Evolutionary conservation across 2,329 filamentous ascomycete genomes (phyloP).

Genomic region (Beauveria medogensis): DNA sequence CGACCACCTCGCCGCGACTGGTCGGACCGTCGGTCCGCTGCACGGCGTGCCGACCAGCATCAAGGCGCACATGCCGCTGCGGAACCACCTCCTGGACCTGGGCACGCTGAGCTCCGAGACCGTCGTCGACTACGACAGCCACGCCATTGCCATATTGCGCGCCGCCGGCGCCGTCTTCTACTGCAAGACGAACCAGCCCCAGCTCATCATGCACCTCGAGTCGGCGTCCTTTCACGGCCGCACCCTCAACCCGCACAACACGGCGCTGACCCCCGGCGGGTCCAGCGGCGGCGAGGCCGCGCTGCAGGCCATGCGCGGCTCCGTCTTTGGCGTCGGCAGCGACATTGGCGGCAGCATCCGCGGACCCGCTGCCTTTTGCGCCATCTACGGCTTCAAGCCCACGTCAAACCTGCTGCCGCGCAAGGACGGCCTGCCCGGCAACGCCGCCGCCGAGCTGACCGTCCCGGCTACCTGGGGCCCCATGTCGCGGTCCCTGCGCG

Average conservation of each 20-base stretch:
- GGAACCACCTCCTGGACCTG: constrained; percentile 37
- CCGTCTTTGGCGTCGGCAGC: constrained; percentile 29
- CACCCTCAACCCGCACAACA: constrained; percentile 53
- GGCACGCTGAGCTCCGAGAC: constrained; percentile 45
- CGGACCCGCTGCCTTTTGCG: constrained; percentile 3
- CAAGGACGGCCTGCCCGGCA: background rate
- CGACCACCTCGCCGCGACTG: constrained; percentile 27
- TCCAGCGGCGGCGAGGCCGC: constrained; percentile 48
- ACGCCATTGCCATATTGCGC: constrained; percentile 48
- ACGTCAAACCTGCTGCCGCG: background rate
- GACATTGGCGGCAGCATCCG: constrained; percentile 30
- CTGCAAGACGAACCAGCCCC: constrained; percentile 61
- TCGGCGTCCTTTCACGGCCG: constrained; percentile 51
- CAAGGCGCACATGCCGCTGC: constrained; percentile 54
- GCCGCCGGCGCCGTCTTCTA: constrained; percentile 54
- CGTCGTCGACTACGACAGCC: constrained; percentile 43
- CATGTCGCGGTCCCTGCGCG: constrained; percentile 24
- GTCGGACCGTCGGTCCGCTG: constrained; percentile 43
- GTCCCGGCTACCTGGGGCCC: constrained; percentile 27
- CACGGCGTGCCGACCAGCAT: constrained; percentile 44
- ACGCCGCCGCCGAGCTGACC: constrained; percentile 23
- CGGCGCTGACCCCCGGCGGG: constrained; percentile 51
- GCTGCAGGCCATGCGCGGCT: constrained; percentile 30
- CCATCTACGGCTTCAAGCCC: constrained; percentile 10
- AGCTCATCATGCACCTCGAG: constrained; percentile 46